Base-by-base conservation (phyloP, 139 green algal genomes). In the Raphidocelis subcapitata region DNA sequence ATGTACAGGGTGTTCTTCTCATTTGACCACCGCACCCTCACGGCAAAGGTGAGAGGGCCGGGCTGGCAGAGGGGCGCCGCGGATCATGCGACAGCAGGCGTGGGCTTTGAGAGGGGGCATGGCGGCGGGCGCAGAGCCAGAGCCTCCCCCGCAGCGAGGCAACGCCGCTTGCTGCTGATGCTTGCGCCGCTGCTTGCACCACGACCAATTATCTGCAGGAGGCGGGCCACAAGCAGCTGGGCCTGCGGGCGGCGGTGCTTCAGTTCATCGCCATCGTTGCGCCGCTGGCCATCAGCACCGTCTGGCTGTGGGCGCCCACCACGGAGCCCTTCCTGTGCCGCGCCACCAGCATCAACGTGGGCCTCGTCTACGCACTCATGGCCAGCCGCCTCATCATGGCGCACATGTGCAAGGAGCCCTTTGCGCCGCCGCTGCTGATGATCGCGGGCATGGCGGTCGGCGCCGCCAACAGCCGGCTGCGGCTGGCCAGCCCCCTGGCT, bases 341-440 rank as follows among this genome's bases (percentile, higher is more conserved):
- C 21, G 71, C 82, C 35, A 23, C 72, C 16, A 74, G 81, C 26
- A 74, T 21, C 20, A 75, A 49, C 21, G 91, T 85, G 69, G 85
- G 85, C 60, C n/a, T 91, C 2, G 35, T 80, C 18, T 93, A 89
- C 69, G 84, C 87, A 0, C 69, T 84, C 0, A 33, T 83, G 12
- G 85, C 91, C 3, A 92, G 88, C 23, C 84, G 90, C 65, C 70
- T 97, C 0, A 97, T 97, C 72, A 88, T 97, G 79, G 87, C 86
- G 10, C 93, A 97, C 84, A 97, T 97, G 93, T 75, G 80, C 79
- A 97, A 97, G 83, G 88, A 94, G 81, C 82, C 87, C 2, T 93
- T 95, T 36, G 14, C 62, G 31, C 56, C 91, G 20, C 76, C 81
- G 1, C 61, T 74, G 33, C 85, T 85, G 80, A 72, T 82, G 3